Evolutionary conservation across 495 filamentous ascomycete genomes (phyloP), one percentile per base, ranked within the genome.

Genomic region (Podospora tetraspora): DNA sequence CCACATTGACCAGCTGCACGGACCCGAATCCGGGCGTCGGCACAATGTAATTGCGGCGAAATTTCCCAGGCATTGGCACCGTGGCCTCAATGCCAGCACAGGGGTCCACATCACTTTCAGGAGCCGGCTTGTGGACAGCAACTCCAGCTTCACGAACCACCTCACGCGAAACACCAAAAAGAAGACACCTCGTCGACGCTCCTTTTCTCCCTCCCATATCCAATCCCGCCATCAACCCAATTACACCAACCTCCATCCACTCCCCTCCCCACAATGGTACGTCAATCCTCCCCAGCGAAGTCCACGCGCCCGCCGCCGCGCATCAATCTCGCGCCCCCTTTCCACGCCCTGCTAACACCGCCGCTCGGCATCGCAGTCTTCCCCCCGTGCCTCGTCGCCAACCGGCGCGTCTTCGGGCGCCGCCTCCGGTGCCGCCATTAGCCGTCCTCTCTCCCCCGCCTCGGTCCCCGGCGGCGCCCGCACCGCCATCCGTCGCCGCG

Each of bases 391-490:
- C 62, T 82, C 83, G 59, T 90, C 90, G 69, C 91, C 91, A 67
- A 87, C 87, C 64, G 78, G 81, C 68, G 72, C 77, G 62, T 73
- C 77, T 63, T 69, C 79, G 22, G 76, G 77, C 68, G 83, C 82
- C 71, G 76, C 85, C 56, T 84, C 88, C 67, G 90, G 86, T 77
- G 83, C 87, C 66, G 87, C 87, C 73, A 86, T 86, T 73, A 87
- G 84, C 71, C 91, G 94, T 68, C 89, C 91, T 56, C 88, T 91
- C 32, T 97, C 94, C 62, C 95, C 95, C 56, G 57, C 65, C 23
- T 86, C 91, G 69, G 88, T 91, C 62, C 95, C 95, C n/a, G 95
- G 95, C 67, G 95, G 95, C 72, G 92, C 95, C 66, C 93, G 94
- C 79, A 94, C 94, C 72, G 94, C 92, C 69, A 92, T 99, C 83